Conservation (phyloP, 345 rosid species). For the Syzygium jambos region DNA sequence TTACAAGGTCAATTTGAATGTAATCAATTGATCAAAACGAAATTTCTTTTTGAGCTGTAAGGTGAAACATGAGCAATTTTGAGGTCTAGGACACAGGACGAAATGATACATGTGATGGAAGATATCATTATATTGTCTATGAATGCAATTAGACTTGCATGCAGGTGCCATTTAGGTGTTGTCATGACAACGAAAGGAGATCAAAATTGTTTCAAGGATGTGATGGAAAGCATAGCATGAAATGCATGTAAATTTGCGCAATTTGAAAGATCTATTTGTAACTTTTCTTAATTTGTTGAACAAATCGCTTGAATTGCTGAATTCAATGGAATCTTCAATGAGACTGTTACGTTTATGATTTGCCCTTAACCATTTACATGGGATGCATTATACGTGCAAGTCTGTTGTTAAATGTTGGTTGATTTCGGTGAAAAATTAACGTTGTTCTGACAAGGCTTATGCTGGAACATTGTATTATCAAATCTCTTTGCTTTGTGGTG, state of each 20-base stretch:
- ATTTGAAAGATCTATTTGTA: neutral
- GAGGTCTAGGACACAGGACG: neutral
- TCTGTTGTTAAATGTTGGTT: neutral
- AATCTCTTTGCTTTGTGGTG: neutral
- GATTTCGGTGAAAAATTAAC: neutral
- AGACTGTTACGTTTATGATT: neutral
- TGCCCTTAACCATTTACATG: neutral
- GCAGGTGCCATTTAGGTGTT: neutral
- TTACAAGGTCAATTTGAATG: neutral
- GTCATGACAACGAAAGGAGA: neutral
- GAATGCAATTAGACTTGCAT: neutral
- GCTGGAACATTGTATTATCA: neutral
- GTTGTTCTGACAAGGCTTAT: neutral
- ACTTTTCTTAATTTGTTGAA: neutral
- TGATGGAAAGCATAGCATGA: neutral
- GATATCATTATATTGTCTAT: neutral
- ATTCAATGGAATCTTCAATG: neutral
- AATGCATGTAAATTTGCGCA: neutral
- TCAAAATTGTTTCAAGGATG: neutral
- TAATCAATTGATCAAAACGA: neutral
- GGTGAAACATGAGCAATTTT: neutral
- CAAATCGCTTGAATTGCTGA: neutral
- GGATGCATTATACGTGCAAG: neutral
- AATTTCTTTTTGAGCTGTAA: neutral
- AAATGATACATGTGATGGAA: neutral